Evolutionary conservation across 768 basidiomycete genomes (phyloP), one percentile per base, ranked within the genome.

Genomic region (Naganishia vishniacii): DNA sequence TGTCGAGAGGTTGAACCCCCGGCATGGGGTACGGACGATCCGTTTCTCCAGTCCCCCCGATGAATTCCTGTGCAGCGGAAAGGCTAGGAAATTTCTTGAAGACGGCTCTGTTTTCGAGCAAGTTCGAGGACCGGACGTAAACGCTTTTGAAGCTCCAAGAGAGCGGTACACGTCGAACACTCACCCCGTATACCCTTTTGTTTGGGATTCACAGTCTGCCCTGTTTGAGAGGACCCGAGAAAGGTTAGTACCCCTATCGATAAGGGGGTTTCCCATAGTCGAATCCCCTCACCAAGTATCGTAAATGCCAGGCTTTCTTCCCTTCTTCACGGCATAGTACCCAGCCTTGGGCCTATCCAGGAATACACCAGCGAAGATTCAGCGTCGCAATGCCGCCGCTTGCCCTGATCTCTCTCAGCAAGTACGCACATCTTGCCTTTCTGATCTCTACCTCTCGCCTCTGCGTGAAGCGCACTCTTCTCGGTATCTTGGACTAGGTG

Each of bases 241-340:
- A 62, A 45, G 41, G 49, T 26, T 12, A 7, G 46, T 28, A 4
- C 9, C 48, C 20, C 12, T 4, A 34, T 34, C 18, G 34, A 13
- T 25, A 41, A 23, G 62, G 26, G 41, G 25, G 29, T n/a, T 6
- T 16, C 18, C n/a, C n/a, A 0, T 56, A 23, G 2, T 3, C 11
- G 20, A 13, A 48, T 4, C 11, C 42, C 40, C 70, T 68, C 71
- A 88, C 91, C 91, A 94, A 28, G 84, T 82, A 1, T 66, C 64
- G 73, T 85, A 92, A 4, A 92, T 79, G 0, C 91, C 91, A 0
- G 85, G 81, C 12, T 70, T 67, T 37, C 79, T 78, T 11, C 91
- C 91, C n/a, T 75, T 79, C 37, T 79, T 80, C 8, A 94, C 89
- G 26, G 88, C 87, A 73, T 90, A 91, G 73, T 82, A 89, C 20